These are phyloP conservation scores for Claviceps paspali DNA, from an alignment of 2,329 filamentous ascomycete species.

Conservation along the genomic window DNA sequence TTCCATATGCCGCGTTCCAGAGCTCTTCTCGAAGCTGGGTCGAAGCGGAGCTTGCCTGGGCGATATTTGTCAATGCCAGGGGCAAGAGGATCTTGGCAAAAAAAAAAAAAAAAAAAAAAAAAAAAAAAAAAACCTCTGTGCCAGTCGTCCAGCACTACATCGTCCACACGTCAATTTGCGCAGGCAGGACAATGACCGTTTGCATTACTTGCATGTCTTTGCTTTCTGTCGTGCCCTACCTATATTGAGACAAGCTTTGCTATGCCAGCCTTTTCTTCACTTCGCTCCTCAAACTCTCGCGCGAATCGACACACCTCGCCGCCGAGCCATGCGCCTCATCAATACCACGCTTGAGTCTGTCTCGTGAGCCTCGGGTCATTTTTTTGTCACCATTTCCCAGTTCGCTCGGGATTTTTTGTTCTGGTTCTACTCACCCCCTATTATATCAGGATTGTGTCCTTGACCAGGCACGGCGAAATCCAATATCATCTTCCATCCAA, in stretches of 20 bases:
- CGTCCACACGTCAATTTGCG: background rate
- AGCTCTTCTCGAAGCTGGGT: slow-evolving; percentile 2
- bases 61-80: too few relatives aligned
- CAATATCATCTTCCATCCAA: background rate
- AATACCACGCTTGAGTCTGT: too few relatives aligned
- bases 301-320: background rate
- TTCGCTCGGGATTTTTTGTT: too few relatives aligned
- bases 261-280: background rate
- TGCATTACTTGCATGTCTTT: too few relatives aligned
- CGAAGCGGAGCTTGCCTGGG: background rate
- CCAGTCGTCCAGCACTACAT: too few relatives aligned
- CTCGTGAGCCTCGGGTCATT: too few relatives aligned
- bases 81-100: too few relatives aligned
- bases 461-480: background rate
- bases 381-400: slow-evolving; percentile 9
- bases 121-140: too few relatives aligned
- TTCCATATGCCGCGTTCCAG: background rate
- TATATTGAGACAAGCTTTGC: too few relatives aligned
- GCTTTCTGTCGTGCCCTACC: too few relatives aligned
- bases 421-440: background rate
- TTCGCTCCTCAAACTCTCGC: too few relatives aligned
- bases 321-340: background rate
- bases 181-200: background rate
- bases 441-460: background rate
- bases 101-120: too few relatives aligned